Base-by-base conservation (phyloP, 371 early-diverging fungal genomes). In the Rhizopus arrhizus region DNA sequence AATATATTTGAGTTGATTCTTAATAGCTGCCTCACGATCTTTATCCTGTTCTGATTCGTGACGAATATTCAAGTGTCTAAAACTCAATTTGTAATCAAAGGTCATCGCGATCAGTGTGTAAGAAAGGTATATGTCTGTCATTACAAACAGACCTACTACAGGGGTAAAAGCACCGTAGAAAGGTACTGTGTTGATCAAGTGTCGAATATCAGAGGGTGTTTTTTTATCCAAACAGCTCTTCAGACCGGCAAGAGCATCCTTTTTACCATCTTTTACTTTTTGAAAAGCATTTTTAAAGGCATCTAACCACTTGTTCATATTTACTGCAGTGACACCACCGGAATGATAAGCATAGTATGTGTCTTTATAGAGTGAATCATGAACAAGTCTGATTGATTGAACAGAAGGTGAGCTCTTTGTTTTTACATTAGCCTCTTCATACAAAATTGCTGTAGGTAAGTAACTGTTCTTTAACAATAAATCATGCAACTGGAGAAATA, bases 121-220 rank as follows among this genome's bases (percentile, higher is more conserved):
- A 13, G 78, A 74, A 16, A 81, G 61, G 42, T 76, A 81, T 6
- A 67, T 58, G 38, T 81, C 78, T 2, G 56, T 66, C 31, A 76
- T 42, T 22, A 74, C 34, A 28, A 56, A 61, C 3, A 72, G 28
- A 6, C 81, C 81, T 32, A 70, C 42, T 4, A 78, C 63, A 22
- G 81, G 72, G 2, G 69, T 66, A 41, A 55, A 61, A 5, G 58
- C 58, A 16, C 53, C 29, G 33, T 45, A 33, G 12, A 65, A 59
- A 28, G 72, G 72, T 4, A 68, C 54, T 9, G 72, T 49, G 35
- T 68, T 62, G 15, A 72, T 57, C 22, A 72, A 53, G 15, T 28
- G 46, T 29, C 60, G 15, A 22, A 65, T 57, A 8, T 59, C 52
- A 12, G 65, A 64, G n/a, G 34, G 11, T 12, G 33, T 52, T 28